A percentile compares a stretch with the other conserved stretches of the same genome.
Conservation (phyloP, 768 basidiomycete genomes). For the Rhizopogon vulgaris region DNA sequence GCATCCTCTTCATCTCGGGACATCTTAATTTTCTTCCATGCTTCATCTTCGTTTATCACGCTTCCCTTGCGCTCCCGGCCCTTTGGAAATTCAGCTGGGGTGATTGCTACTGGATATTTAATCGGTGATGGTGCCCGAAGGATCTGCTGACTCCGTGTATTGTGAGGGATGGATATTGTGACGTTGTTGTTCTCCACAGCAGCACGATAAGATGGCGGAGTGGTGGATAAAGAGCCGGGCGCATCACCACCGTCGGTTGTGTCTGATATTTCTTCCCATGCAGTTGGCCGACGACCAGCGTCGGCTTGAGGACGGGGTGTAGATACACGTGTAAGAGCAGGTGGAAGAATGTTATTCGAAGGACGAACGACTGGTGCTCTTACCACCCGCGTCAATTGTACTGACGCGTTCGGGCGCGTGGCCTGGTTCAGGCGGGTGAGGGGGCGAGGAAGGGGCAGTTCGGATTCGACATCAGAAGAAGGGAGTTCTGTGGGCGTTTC, state of each 20-base stretch:
- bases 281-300: conserved; percentile 7
- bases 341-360: conserved; percentile 21
- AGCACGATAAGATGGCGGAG: conserved; percentile 46
- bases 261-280: conserved; percentile 35
- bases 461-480: conserved; percentile 6
- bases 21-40: conserved; percentile 73
- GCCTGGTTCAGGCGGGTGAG: conserved; percentile 1
- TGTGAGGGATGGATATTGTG: conserved; percentile 8
- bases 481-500: conserved; percentile 12
- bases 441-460: conserved; percentile 2
- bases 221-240: conserved; percentile 30
- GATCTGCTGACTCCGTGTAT: conserved; percentile 8
- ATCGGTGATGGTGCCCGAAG: conserved; percentile 23
- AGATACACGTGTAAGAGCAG: conserved; percentile 19
- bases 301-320: conserved; percentile 24
- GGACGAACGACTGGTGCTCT: conserved; percentile 8
- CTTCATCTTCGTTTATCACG: conserved; percentile 63
- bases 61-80: conserved; percentile 39
- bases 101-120: conserved; percentile 19
- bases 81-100: conserved; percentile 7
- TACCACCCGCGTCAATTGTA: conserved; percentile 7
- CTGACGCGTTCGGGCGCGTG: conserved; percentile 6
- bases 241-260: conserved; percentile 25
- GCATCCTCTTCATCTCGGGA: conserved; percentile 67
- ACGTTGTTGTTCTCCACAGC: conserved; percentile 26